A percentile compares a stretch with the other conserved stretches of the same genome.
These are phyloP conservation scores for Ceriops zippeliana DNA, from an alignment of 345 rosid species.

Conservation along the genomic window DNA sequence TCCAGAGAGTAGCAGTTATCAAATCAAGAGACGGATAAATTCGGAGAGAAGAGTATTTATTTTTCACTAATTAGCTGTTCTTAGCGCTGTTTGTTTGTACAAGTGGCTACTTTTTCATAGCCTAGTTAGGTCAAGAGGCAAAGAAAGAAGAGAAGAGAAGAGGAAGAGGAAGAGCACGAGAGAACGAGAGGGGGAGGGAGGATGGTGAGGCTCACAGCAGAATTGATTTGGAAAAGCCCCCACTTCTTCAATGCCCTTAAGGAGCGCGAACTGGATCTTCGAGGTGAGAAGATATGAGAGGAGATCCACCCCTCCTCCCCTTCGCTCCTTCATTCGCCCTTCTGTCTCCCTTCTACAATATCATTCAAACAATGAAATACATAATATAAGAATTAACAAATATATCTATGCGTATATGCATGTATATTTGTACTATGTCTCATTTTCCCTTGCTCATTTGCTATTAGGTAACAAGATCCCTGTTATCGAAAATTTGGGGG, in stretches of 20 bases:
- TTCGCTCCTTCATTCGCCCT: slow-evolving; percentile 16
- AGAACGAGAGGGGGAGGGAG: background rate
- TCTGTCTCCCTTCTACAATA: background rate
- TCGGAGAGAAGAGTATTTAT: too few relatives aligned
- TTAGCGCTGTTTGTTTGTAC: too few relatives aligned
- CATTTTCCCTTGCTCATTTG: background rate
- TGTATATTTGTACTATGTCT: background rate
- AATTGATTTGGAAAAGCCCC: slow-evolving; percentile 96
- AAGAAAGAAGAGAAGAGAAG: background rate
- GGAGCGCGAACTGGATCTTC: slow-evolving; percentile 96
- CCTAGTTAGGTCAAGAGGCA: background rate
- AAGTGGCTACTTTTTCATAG: background rate
- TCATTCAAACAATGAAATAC: too few relatives aligned
- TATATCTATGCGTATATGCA: too few relatives aligned
- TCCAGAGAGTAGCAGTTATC: too few relatives aligned
- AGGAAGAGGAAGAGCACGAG: background rate
- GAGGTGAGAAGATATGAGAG: slow-evolving; percentile 41
- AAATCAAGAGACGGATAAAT: too few relatives aligned
- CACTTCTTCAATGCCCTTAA: slow-evolving; percentile 97
- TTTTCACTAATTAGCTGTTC: too few relatives aligned
- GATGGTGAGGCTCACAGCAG: slow-evolving; percentile 98
- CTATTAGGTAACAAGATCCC: slow-evolving; percentile 83
- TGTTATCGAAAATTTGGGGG: slow-evolving; percentile 96
- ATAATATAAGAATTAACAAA: too few relatives aligned
- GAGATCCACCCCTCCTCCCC: background rate